Conservation (phyloP, 306 rosid species). For the Vigna hirtella region DNA sequence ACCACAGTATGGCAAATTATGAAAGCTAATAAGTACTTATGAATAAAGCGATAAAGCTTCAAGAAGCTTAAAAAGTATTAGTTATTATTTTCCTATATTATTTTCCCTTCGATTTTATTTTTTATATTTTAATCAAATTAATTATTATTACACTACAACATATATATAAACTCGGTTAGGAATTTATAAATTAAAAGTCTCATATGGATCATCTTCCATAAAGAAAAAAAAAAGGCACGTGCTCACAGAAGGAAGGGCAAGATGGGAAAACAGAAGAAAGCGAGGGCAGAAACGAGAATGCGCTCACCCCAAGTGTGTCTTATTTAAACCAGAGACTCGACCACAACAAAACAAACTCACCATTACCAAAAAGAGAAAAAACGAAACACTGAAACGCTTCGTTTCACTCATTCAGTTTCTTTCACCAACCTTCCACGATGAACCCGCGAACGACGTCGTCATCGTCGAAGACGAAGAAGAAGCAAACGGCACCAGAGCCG, state of each 20-base stretch:
- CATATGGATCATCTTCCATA: no score
- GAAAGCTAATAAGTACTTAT: background rate
- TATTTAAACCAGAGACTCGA: slow-evolving; percentile 52
- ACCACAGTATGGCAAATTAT: slow-evolving; percentile 36
- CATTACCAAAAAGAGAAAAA: slow-evolving; percentile 35
- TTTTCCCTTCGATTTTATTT: background rate
- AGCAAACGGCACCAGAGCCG: slow-evolving; percentile 50
- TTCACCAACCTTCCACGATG: slow-evolving; percentile 30
- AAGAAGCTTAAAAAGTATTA: background rate
- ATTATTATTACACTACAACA: no score
- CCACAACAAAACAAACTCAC: slow-evolving; percentile 45
- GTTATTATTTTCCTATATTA: slow-evolving; percentile 27
- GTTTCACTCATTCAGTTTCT: background rate
- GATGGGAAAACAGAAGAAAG: background rate
- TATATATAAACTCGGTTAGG: no score
- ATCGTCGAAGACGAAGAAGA: slow-evolving; percentile 51
- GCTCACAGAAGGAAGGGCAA: slow-evolving; percentile 9
- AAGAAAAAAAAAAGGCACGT: no score
- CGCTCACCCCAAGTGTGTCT: background rate
- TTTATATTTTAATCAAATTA: no score
- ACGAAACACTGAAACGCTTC: background rate
- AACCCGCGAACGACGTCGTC: slow-evolving; percentile 40
- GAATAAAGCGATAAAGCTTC: slow-evolving; percentile 48
- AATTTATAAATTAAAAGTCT: no score
- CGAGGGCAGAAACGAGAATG: slow-evolving; percentile 30